Evolutionary conservation across 1,284 basidiomycete genomes (phyloP), one percentile per base, ranked within the genome.

Genomic region (Fomitopsis pinicola): DNA sequence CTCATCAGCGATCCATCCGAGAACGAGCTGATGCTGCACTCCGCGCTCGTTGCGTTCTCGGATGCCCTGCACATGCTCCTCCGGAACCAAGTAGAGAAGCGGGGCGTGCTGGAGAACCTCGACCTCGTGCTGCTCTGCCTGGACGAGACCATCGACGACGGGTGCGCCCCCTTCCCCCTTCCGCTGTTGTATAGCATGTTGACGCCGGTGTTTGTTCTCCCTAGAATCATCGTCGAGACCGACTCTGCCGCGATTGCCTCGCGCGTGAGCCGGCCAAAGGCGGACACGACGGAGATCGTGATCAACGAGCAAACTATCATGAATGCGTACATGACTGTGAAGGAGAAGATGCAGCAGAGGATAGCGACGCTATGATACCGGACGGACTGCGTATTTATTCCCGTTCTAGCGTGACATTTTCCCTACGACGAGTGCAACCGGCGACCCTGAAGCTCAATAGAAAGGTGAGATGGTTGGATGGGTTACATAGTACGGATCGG

Each of bases 271-370:
- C 81, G 96, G 67, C 94, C 97, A 55, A 89, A 88, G 69, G 90
- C 96, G 19, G 97, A 99, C 75, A 91, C 94, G 59, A 92, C 92
- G 45, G 96, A 98, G 71, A 97, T 99, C 66, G 92, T 97, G 65
- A 97, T 99, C 83, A 99, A 98, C 82, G 97, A 99, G 77, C 95
- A 98, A 78, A 97, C 94, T 5, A 82, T 97, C 64, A 82, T 97
- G 84, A 95, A 82, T 71, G 94, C 94, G 42, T 94, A 95, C 77
- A 92, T 94, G 74, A 94, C 91, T 2, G 87, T 97, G 68, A 92
- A 90, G 76, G 94, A 95, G 73, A 82, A 84, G 74, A 82, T 91
- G 70, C 82, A 85, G 66, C 85, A 88, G 73, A 78, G 83, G 57
- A 86, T 88, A 66, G 79, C 78, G 56, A 80, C 82, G 68, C 75